These are phyloP conservation scores for Cordyceps cicadae DNA, from an alignment of 2,329 filamentous ascomycete genomes.

Conservation along the genomic window DNA sequence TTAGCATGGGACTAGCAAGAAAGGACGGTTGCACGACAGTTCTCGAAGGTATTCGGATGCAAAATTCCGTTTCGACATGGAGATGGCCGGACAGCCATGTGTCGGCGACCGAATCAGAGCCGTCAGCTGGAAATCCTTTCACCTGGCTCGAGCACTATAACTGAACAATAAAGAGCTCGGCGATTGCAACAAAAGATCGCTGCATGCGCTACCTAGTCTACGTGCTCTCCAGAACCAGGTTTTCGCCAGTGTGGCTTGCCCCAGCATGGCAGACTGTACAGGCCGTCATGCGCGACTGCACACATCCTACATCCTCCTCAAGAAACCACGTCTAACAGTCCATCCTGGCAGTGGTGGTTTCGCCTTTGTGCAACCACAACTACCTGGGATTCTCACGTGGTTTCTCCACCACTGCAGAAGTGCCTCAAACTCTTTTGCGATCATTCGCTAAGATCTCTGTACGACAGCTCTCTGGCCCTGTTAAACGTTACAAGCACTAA, in stretches of 20 bases:
- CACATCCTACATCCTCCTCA: neutral
- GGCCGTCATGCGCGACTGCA: neutral
- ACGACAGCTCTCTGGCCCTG: neutral
- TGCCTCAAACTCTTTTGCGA: neutral
- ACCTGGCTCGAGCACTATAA: neutral
- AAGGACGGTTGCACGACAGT: neutral
- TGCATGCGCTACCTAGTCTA: neutral
- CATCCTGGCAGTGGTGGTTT: neutral
- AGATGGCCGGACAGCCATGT: neutral
- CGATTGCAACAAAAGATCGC: neutral
- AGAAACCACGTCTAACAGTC: neutral
- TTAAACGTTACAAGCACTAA: neutral
- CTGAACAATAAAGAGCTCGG: neutral
- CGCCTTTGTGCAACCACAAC: constrained; percentile 8
- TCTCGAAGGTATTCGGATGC: neutral
- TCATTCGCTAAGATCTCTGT: constrained; percentile 8
- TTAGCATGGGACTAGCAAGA: neutral
- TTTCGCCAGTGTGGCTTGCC: neutral
- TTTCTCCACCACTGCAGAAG: constrained; percentile 9
- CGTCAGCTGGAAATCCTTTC: neutral
- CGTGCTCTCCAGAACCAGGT: neutral
- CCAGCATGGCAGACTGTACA: neutral
- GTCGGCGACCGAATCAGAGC: neutral
- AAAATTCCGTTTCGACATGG: neutral
- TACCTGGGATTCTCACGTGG: constrained; percentile 6